Conservation (phyloP, 176 grass and related monocot species). For the bread wheat (Triticum aestivum) region DNA sequence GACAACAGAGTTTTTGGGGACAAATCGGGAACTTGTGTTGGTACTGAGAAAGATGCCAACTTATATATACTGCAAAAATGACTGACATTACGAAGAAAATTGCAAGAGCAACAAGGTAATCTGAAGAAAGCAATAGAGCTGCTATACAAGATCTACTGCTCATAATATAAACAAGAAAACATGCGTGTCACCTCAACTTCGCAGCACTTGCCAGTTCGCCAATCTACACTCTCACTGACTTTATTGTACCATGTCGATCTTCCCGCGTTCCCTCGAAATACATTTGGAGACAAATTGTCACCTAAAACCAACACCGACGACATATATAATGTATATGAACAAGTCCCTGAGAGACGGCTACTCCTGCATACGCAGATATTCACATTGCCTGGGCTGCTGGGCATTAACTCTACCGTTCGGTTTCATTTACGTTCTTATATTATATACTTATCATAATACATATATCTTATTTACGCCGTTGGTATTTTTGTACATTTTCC, state of each 20-base stretch:
- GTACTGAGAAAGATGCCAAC: too few relatives aligned
- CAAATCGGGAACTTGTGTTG: too few relatives aligned
- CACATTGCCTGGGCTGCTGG: slow-evolving; percentile 27
- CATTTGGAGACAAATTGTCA: neutral
- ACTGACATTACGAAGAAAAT: neutral
- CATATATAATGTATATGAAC: slow-evolving; percentile 13
- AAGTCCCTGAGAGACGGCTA: slow-evolving; percentile 6
- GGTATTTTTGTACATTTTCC: slow-evolving; percentile 39
- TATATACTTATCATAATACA: neutral
- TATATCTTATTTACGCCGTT: slow-evolving; percentile 34
- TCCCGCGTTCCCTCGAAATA: neutral
- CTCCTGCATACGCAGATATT: slow-evolving; percentile 35
- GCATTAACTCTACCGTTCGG: neutral
- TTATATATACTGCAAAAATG: neutral
- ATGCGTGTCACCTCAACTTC: neutral
- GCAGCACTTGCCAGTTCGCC: neutral
- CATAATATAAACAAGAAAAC: slow-evolving; percentile 17
- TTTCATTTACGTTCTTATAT: slow-evolving; percentile 21
- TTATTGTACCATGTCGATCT: slow-evolving; percentile 10
- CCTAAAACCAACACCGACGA: neutral
- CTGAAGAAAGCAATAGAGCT: slow-evolving; percentile 2
- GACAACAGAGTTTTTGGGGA: too few relatives aligned
- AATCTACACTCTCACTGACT: neutral
- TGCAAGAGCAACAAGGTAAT: neutral
- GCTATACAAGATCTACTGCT: slow-evolving; percentile 7